phyloP scores from a whole-genome alignment of 495 filamentous ascomycete species.

The Lineolata rhizophorae region DNA sequence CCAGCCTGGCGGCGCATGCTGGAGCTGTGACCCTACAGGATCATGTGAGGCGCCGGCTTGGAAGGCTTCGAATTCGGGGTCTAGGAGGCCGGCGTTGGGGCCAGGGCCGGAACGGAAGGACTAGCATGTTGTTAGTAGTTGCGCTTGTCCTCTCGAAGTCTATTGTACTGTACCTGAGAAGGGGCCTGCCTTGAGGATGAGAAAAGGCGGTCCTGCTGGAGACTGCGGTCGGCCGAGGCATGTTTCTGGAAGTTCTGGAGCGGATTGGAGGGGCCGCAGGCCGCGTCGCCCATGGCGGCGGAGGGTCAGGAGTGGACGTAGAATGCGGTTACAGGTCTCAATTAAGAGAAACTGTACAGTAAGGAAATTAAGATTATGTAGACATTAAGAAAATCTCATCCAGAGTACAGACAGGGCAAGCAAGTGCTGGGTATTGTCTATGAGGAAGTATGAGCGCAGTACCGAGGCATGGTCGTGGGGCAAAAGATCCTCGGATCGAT shows the following conservation, averaged over 20 bases:
- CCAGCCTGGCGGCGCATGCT: background rate
- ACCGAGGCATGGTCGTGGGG: too few species aligned
- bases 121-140: too few species aligned
- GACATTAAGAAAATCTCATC: too few species aligned
- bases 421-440: too few species aligned
- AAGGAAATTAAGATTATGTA: too few species aligned
- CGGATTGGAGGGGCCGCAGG: conserved; percentile 81
- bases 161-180: conserved; percentile 36
- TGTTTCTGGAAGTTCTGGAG: conserved; percentile 73
- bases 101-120: conserved; percentile 40
- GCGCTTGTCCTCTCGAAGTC: too few species aligned
- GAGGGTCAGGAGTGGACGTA: background rate
- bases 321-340: too few species aligned
- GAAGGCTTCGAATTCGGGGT: conserved; percentile 52
- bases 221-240: conserved; percentile 47
- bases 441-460: too few species aligned
- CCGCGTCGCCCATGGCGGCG: conserved; percentile 46
- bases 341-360: too few species aligned
- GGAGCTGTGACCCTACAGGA: too few species aligned
- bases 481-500: too few species aligned
- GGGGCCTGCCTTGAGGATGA: conserved; percentile 30
- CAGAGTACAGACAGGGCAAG: too few species aligned
- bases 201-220: conserved; percentile 77
- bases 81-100: conserved; percentile 31
- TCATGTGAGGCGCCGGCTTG: conserved; percentile 35